Evolutionary conservation across 768 basidiomycete species (phyloP).

Genomic region (Mycena indigotica): DNA sequence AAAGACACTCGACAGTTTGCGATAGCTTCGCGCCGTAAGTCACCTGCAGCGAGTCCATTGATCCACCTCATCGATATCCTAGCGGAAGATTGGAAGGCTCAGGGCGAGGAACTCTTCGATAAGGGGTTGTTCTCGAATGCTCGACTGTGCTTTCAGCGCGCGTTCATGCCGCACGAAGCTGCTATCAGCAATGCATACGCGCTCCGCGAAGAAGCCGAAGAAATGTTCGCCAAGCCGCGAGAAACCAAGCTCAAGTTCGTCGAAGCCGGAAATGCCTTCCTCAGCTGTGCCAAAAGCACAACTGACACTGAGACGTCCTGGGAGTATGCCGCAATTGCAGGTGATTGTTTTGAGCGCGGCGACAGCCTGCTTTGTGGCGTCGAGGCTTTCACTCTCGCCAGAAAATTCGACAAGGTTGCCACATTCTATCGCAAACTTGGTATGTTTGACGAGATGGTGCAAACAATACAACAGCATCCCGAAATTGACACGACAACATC

Average conservation of each 20-base stretch:
- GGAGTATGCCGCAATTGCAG: constrained; percentile 45
- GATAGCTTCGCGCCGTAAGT: constrained; percentile 45
- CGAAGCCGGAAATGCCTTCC: constrained; percentile 53
- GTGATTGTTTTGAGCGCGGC: constrained; percentile 47
- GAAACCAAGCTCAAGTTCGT: constrained; percentile 38
- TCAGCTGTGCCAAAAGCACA: constrained; percentile 38
- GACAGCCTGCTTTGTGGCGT: constrained; percentile 48
- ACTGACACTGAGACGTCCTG: constrained; percentile 24
- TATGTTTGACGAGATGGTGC: constrained; percentile 55
- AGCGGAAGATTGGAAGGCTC: constrained; percentile 39
- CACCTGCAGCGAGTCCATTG: constrained; percentile 41
- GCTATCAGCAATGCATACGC: constrained; percentile 55
- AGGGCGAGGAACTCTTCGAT: constrained; percentile 38
- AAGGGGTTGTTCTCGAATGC: constrained; percentile 55
- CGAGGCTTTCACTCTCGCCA: constrained; percentile 41
- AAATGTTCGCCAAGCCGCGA: constrained; percentile 26
- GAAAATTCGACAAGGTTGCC: constrained; percentile 47
- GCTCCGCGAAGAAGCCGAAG: constrained; percentile 53
- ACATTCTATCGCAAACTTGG: constrained; percentile 51
- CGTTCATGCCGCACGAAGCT: constrained; percentile 43
- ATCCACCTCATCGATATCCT: background rate
- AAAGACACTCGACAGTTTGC: constrained; percentile 57
- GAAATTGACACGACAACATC: constrained; percentile 35
- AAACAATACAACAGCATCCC: constrained; percentile 38
- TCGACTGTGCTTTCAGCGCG: constrained; percentile 55